Conservation (phyloP, 306 rosid species). For the Urtica urens region DNA sequence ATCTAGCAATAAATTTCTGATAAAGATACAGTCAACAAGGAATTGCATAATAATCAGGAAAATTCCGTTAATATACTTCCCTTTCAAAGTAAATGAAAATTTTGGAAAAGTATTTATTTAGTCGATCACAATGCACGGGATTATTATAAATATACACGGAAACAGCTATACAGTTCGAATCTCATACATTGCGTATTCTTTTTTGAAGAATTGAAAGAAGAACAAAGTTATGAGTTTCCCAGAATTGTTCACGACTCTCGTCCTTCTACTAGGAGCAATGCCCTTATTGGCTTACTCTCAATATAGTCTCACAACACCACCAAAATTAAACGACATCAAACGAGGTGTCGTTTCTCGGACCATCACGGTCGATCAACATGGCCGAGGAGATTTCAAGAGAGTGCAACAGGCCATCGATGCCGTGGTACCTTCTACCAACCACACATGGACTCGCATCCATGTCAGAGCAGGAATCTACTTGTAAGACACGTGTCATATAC, state of each 20-base stretch:
- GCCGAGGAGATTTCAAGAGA: slow-evolving; percentile 2
- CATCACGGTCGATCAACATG: slow-evolving; percentile 16
- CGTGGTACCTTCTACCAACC: slow-evolving; percentile 6
- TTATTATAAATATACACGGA: no score
- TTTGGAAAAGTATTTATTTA: no score
- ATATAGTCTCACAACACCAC: neutral
- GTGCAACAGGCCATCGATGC: slow-evolving; percentile 36
- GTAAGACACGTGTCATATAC: neutral
- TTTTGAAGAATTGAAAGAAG: no score
- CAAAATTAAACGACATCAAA: neutral
- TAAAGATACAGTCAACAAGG: no score
- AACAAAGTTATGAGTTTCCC: neutral
- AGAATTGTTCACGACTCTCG: neutral
- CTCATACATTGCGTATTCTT: no score
- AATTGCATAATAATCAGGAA: no score
- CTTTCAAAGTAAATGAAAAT: no score
- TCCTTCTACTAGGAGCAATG: neutral
- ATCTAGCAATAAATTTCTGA: no score
- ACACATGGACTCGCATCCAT: slow-evolving; percentile 20
- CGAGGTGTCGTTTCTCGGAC: neutral
- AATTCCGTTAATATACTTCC: no score
- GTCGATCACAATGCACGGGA: no score
- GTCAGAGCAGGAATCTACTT: slow-evolving; percentile 20
- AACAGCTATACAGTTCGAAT: no score
- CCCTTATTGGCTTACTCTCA: neutral